A percentile compares a stretch with the other conserved stretches of the same genome.
Evolutionary conservation across 2,329 filamentous ascomycete genomes (phyloP).

Genomic region (Ambrosiella beaveri): DNA sequence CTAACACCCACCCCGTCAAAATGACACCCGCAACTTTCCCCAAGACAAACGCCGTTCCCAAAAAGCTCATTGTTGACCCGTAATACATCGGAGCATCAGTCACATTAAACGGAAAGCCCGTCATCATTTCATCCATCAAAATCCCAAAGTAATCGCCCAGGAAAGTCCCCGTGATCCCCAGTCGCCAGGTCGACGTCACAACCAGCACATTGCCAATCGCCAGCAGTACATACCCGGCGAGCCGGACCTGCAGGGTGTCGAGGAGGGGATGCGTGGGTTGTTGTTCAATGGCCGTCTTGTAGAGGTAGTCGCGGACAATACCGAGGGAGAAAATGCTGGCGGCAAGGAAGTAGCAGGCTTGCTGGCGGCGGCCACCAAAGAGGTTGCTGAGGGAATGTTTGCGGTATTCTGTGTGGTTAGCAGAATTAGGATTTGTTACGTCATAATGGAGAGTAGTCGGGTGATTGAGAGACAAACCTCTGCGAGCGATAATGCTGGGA

Average conservation of each 20-base stretch:
- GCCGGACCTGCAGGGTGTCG: conserved; percentile 38
- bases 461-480: conserved; percentile 36
- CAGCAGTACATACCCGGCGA: conserved; percentile 55
- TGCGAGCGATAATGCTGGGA: conserved; percentile 60
- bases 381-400: conserved; percentile 77
- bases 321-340: conserved; percentile 81
- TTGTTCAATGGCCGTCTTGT: conserved; percentile 64
- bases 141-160: conserved; percentile 98
- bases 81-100: conserved; percentile 91
- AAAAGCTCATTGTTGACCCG: conserved; percentile 80
- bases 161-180: conserved; percentile 91
- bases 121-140: conserved; percentile 87
- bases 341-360: conserved; percentile 81
- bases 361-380: conserved; percentile 58
- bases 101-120: conserved; percentile 88
- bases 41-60: conserved; percentile 69
- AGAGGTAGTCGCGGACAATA: conserved; percentile 72
- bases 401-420: conserved; percentile 54
- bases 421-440: not conserved
- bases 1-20: conserved; percentile 55
- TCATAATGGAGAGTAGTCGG: not conserved
- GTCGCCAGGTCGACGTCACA: conserved; percentile 71
- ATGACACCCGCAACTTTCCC: conserved; percentile 76
- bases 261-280: conserved; percentile 62
- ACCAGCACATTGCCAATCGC: conserved; percentile 68